Percentiles rank a stretch among this genome's conserved stretches.
Evolutionary conservation across 257 asterid species (phyloP).

Genomic region (Ballota nigra): DNA sequence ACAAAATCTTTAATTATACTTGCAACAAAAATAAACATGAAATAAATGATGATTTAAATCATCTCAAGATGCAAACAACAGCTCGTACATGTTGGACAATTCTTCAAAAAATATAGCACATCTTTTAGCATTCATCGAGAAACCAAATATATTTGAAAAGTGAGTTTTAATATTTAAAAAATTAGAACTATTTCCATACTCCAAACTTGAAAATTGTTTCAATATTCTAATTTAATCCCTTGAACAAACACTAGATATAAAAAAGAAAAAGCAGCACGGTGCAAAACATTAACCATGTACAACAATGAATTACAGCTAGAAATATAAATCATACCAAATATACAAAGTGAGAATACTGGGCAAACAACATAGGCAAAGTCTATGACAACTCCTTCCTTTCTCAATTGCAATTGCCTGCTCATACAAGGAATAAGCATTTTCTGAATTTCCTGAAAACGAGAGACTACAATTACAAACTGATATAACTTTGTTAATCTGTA

Average conservation of each 20-base stretch:
- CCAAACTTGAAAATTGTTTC: not conserved
- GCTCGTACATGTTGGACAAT: not conserved
- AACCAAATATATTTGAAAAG: not conserved
- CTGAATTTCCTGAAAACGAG: slow-evolving; percentile 64
- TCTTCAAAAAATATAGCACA: not conserved
- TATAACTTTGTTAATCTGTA: slow-evolving; percentile 2
- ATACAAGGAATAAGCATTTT: slow-evolving; percentile 76
- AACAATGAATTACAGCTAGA: not conserved
- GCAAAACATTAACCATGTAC: not conserved
- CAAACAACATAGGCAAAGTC: slow-evolving; percentile 77
- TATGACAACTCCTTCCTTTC: slow-evolving; percentile 92
- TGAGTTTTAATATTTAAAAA: not conserved
- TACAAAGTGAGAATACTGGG: slow-evolving; percentile 87
- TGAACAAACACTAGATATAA: not conserved
- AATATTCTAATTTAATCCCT: not conserved
- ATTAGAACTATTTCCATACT: not conserved
- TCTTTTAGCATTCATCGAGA: not conserved
- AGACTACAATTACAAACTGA: slow-evolving; percentile 16
- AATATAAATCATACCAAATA: slow-evolving; percentile 51
- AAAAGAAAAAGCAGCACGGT: not conserved
- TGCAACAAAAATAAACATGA: slow-evolving; percentile 1
- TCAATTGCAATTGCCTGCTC: slow-evolving; percentile 94
- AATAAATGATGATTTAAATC: not conserved
- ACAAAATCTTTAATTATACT: not conserved
- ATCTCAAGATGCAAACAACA: not conserved